phyloP scores from a whole-genome alignment of 208 protist genomes.

The Wallacemonas sp. region DNA sequence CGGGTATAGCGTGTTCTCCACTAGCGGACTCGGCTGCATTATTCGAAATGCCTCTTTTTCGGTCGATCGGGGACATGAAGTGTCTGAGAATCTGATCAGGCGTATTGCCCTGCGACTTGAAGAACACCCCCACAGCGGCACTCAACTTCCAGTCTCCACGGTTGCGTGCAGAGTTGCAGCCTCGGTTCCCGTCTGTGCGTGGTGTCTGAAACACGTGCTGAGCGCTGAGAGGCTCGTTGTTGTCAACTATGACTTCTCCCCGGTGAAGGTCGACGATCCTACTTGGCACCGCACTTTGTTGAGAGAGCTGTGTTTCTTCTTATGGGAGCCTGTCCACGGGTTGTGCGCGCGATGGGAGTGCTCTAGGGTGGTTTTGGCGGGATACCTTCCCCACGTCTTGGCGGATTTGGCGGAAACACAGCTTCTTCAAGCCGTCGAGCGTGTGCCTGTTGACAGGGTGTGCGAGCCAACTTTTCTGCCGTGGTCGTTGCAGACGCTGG shows the following conservation, averaged over 20 bases:
- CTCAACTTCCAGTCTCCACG: neutral
- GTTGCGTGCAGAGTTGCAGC: neutral
- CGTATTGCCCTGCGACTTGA: neutral
- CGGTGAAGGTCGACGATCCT: neutral
- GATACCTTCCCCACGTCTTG: neutral
- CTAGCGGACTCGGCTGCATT: neutral
- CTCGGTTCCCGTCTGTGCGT: neutral
- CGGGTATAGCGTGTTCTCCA: neutral
- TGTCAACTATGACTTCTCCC: constrained; percentile 16
- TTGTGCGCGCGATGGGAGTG: neutral
- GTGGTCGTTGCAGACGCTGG: no score
- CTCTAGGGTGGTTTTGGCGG: neutral
- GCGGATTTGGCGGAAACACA: neutral
- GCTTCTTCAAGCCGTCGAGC: no score
- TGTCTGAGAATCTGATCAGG: neutral
- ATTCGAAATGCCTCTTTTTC: neutral
- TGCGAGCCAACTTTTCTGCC: no score
- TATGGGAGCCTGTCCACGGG: neutral
- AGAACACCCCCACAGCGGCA: no score
- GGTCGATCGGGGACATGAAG: neutral
- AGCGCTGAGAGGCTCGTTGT: neutral
- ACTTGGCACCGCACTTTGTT: constrained; percentile 10
- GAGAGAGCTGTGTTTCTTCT: constrained; percentile 5
- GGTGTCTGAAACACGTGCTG: neutral
- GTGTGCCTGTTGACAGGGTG: no score